Base-by-base conservation (phyloP, 805 yeast genomes). In the Saccharomyces eubayanus region DNA sequence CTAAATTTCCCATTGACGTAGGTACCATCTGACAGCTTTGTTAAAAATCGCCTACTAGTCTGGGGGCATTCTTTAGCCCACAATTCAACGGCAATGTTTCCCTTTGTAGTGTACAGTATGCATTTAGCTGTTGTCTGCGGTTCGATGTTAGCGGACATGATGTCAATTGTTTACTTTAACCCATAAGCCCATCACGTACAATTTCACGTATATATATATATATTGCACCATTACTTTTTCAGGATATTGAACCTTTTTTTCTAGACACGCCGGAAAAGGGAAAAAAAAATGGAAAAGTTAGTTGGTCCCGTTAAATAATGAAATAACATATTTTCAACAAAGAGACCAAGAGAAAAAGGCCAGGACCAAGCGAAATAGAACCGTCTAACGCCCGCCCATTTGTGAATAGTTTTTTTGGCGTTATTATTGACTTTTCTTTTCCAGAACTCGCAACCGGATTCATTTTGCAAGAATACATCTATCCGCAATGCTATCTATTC, bases 51-150 rank as follows among this genome's bases (percentile, higher is more conserved):
- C 36, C 74, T 62, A 30, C 77, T 62, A 1, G 81, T 74, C 0
- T 58, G 56, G 0, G 90, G 89, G 2, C 78, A 67, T 63, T 87
- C 89, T 59, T 80, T 80, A 11, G 90, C 87, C 83, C 85, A 87
- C 6, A 86, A 64, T 54, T 82, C 90, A 1, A 85, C 66, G 28
- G 76, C 80, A 0, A 86, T 66, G 2, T 72, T 68, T 0, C 92
- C 92, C 53, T 80, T 81, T 2, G 78, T 70, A 0, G 92, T 85
- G 16, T 66, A 59, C 2, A 87, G 56, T 2, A 73, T 64, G n/a
- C 82, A 84, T 58, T 77, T 79, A 3, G 85, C 87, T 9, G 80
- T 75, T 1, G 87, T 79, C 48, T 74, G 72, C n/a, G 84, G 84
- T 55, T 79, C 84, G 16, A 72, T 51, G 28, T 43, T 47, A 6